Conservation (phyloP, 2,329 filamentous ascomycete species). For the Botrytis aclada region DNA sequence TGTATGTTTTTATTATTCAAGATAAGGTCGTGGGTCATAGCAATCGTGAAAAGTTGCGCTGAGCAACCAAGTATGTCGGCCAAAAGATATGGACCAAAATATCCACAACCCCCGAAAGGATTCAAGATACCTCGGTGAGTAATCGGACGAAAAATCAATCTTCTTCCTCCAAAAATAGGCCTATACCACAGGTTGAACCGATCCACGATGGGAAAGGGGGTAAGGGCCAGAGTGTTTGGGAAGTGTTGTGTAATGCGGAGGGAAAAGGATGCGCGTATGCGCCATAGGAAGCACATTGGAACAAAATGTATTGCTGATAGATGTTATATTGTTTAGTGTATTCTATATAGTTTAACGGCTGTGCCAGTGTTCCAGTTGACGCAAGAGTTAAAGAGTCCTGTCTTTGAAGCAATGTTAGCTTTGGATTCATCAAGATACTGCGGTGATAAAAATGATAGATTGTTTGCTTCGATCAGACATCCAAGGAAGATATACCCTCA, state of each 20-base stretch:
- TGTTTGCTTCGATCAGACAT: constrained; percentile 58
- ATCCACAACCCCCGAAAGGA: constrained; percentile 48
- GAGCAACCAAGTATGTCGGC: constrained; percentile 49
- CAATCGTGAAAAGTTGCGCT: neutral
- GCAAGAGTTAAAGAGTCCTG: neutral
- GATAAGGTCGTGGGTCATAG: neutral
- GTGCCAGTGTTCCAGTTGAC: neutral
- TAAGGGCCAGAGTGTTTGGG: constrained; percentile 81
- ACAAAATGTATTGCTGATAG: neutral
- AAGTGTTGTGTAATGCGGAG: constrained; percentile 44
- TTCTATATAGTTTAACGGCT: constrained; percentile 6
- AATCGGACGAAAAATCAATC: constrained; percentile 56
- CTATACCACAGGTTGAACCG: constrained; percentile 60
- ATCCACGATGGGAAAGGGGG: constrained; percentile 48
- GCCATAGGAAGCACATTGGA: neutral
- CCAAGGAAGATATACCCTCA: constrained; percentile 72
- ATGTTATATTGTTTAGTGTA: neutral
- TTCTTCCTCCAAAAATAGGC: constrained; percentile 86
- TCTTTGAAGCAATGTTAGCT: constrained; percentile 15
- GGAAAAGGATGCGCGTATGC: neutral
- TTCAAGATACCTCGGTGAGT: constrained; percentile 67
- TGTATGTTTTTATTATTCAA: neutral
- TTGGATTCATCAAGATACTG: neutral
- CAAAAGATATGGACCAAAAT: constrained; percentile 67
- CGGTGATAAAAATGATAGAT: neutral